Evolutionary conservation across 495 filamentous ascomycete genomes (phyloP).

Genomic region (Schizothecium vesticola): DNA sequence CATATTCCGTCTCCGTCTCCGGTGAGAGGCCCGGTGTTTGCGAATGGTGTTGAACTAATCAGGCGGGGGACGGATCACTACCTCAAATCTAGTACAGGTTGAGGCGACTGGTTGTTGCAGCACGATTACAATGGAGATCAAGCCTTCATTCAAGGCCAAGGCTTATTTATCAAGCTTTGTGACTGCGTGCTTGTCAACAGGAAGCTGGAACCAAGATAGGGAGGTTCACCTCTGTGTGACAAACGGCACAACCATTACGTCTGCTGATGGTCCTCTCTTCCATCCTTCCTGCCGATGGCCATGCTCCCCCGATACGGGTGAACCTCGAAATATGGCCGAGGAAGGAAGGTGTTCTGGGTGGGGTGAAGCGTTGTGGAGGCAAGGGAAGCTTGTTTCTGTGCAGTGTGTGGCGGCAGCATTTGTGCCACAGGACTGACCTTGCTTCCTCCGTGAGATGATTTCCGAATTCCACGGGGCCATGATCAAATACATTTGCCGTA

Average conservation of each 20-base stretch:
- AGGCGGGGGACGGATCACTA: not conserved
- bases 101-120: not conserved
- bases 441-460: not conserved
- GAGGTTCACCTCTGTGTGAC: not conserved
- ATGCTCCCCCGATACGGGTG: not conserved
- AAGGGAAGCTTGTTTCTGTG: not conserved
- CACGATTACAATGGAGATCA: not conserved
- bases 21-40: not conserved
- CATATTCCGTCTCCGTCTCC: not conserved
- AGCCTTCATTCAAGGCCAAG: not conserved
- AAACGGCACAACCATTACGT: not conserved
- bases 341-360: constrained; percentile 1
- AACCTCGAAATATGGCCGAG: not conserved
- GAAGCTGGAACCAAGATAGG: not conserved
- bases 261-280: not conserved
- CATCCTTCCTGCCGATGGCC: not conserved
- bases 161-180: not conserved
- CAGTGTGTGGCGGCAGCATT: not conserved
- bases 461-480: not conserved
- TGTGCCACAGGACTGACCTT: not conserved
- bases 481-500: not conserved
- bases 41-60: not conserved
- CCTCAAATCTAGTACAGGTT: not conserved
- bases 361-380: not conserved
- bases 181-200: not conserved